A percentile compares a stretch with the other conserved stretches of the same genome.
These are phyloP conservation scores for Metahyphopichia silvanorum DNA, from an alignment of 805 yeast species.

Conservation along the genomic window DNA sequence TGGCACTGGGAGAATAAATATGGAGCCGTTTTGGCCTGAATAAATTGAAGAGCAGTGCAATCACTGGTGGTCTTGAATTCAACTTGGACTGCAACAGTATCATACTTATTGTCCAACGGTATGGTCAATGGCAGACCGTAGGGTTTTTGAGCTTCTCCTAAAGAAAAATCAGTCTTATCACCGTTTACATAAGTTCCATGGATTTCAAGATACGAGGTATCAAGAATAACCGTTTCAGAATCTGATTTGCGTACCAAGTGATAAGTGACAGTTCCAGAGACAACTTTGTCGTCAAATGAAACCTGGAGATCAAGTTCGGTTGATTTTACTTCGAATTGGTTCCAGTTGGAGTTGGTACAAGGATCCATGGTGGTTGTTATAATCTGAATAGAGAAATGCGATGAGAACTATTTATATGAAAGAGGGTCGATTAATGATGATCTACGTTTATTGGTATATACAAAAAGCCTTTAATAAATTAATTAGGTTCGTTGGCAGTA, in stretches of 20 bases:
- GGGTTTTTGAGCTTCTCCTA: conserved; percentile 12
- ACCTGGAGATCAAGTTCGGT: conserved; percentile 20
- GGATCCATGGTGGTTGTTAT: too few relatives aligned
- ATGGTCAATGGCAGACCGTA: conserved; percentile 25
- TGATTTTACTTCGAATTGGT: conserved; percentile 14
- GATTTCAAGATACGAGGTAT: conserved; percentile 24
- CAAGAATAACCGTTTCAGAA: conserved; percentile 14
- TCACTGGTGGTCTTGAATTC: conserved; percentile 24
- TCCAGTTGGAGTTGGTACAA: conserved; percentile 27
- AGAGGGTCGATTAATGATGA: too few relatives aligned
- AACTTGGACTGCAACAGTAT: conserved; percentile 12
- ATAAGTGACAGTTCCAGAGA: conserved; percentile 21
- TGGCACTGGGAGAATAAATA: conserved; percentile 36
- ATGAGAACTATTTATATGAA: too few relatives aligned
- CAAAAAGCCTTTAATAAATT: neutral
- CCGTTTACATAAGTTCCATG: conserved; percentile 16
- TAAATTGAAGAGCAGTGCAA: conserved; percentile 33
- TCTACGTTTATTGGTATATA: too few relatives aligned
- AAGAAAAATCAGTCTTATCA: conserved; percentile 7
- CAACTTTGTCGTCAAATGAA: conserved; percentile 18
- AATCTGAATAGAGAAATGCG: too few relatives aligned
- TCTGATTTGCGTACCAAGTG: conserved; percentile 8
- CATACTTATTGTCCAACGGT: conserved; percentile 4
- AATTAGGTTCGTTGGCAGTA: neutral
- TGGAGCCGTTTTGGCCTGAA: conserved; percentile 31